Conservation (phyloP, 1,284 basidiomycete species). For the Puccinia triticina region DNA sequence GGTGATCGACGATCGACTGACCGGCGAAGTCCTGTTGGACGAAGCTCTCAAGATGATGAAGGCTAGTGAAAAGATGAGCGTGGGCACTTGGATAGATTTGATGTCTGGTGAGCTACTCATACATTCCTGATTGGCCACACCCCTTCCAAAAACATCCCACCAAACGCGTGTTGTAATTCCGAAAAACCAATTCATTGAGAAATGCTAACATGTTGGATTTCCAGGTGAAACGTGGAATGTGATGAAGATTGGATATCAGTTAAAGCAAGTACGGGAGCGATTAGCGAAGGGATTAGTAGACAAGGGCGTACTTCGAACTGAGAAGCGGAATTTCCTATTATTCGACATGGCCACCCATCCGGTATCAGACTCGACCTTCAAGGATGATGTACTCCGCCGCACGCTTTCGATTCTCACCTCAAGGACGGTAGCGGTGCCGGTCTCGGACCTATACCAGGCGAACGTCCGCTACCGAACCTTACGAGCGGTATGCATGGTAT, state of each 20-base stretch:
- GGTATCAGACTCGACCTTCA: slow-evolving; percentile 83
- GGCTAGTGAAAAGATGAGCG: slow-evolving; percentile 74
- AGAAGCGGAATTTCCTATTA: slow-evolving; percentile 94
- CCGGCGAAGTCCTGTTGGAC: slow-evolving; percentile 91
- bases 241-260: slow-evolving; percentile 95
- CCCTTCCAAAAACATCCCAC: not conserved
- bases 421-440: slow-evolving; percentile 77
- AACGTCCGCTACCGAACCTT: slow-evolving; percentile 76
- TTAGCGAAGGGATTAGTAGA: slow-evolving; percentile 96
- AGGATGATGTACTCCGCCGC: slow-evolving; percentile 78
- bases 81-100: slow-evolving; percentile 89
- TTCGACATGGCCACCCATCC: slow-evolving; percentile 99
- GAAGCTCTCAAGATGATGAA: slow-evolving; percentile 95
- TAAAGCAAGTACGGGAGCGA: slow-evolving; percentile 93
- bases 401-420: slow-evolving; percentile 77
- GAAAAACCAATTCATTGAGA: not conserved
- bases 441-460: slow-evolving; percentile 68
- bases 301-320: slow-evolving; percentile 93
- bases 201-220: no score
- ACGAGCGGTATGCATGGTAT: slow-evolving; percentile 80
- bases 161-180: slow-evolving; percentile 12
- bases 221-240: slow-evolving; percentile 97
- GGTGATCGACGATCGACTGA: slow-evolving; percentile 84
- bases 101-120: slow-evolving; percentile 71
- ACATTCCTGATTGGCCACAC: slow-evolving; percentile 30